Conservation (phyloP, 768 basidiomycete genomes). For the Amanita polypyramis region DNA sequence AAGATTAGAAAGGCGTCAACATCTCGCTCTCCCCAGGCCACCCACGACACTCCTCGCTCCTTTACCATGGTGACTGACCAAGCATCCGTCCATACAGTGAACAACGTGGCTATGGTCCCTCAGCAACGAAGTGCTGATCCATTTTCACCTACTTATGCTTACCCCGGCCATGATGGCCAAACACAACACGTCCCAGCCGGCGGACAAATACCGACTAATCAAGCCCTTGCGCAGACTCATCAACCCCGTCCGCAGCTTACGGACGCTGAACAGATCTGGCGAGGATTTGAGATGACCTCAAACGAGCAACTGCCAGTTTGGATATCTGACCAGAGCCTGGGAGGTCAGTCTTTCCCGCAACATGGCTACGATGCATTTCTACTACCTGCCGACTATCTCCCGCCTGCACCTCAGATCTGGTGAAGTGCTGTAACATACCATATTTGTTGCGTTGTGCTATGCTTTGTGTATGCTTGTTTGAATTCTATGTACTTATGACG, state of each 20-base stretch:
- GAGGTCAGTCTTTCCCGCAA: conserved; percentile 65
- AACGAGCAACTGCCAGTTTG: conserved; percentile 75
- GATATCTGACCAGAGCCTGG: conserved; percentile 77
- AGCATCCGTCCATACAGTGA: conserved; percentile 13
- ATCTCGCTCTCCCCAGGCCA: conserved; percentile 50
- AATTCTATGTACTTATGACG: conserved; percentile 2
- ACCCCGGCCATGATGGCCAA: conserved; percentile 19
- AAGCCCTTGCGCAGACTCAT: conserved; percentile 15
- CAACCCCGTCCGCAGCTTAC: conserved; percentile 17
- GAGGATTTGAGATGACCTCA: conserved; percentile 61
- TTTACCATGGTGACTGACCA: conserved; percentile 27
- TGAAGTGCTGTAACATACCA: conserved; percentile 20
- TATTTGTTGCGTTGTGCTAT: conserved; percentile 5
- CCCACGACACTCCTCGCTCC: conserved; percentile 44
- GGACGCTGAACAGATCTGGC: conserved; percentile 64
- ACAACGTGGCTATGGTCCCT: conserved; percentile 1
- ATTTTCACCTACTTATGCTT: conserved; percentile 49
- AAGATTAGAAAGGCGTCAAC: conserved; percentile 49
- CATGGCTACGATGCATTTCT: conserved; percentile 83
- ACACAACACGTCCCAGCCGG: conserved; percentile 16
- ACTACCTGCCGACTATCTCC: conserved; percentile 64
- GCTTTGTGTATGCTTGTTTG: background rate
- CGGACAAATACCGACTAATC: conserved; percentile 17
- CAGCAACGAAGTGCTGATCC: conserved; percentile 35
- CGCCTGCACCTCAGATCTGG: conserved; percentile 69